Evolutionary conservation across 352 stramenopile species (phyloP), one percentile per base, ranked within the genome.

Genomic region (Albugo candida): DNA sequence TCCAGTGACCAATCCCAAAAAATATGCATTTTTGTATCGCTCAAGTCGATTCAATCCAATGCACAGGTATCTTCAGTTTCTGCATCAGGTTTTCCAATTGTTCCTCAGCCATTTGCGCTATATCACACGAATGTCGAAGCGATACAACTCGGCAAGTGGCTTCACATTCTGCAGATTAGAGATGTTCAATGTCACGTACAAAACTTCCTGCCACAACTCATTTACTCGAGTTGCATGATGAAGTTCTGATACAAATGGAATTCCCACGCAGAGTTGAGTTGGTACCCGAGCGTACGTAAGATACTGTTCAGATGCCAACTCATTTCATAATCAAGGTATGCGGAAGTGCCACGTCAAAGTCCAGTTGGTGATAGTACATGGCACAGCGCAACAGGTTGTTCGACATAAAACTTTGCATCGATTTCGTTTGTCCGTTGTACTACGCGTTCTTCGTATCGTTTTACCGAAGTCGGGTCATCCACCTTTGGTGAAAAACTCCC

Each of bases 181-280:
- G 47, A 89, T 80, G 47, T 81, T 89, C 13, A 88, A 61, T 13
- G 76, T 59, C 24, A 93, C 77, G 51, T 87, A 88, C 8, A 87
- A 44, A 17, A 72, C 78, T 16, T 87, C 58, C 39, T 83, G 52
- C 69, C 76, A 85, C 36, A 81, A 41, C 3, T 68, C 65, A 24
- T 55, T 64, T 13, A 68, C 56, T 88, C 67, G 11, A 92, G 57
- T 56, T 88, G 70, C 11, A 66, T 63, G 38, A 92, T 79, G 24
- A 84, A 92, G 54, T 83, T 81, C 18, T 82, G 71, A 27, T 83
- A 66, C 27, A 89, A 67, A 52, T 86, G 69, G 6, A 73, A 81
- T 49, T 85, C 66, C 66, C 69, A 82, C 42, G 83, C 67, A 4
- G 66, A 64, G 37, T 82, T 66, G 44, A 84, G 61, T 35, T 81